Percentiles rank a stretch among this genome's conserved stretches.
Evolutionary conservation across 805 yeast species (phyloP).

Genomic region (Candida pseudofarinosa): DNA sequence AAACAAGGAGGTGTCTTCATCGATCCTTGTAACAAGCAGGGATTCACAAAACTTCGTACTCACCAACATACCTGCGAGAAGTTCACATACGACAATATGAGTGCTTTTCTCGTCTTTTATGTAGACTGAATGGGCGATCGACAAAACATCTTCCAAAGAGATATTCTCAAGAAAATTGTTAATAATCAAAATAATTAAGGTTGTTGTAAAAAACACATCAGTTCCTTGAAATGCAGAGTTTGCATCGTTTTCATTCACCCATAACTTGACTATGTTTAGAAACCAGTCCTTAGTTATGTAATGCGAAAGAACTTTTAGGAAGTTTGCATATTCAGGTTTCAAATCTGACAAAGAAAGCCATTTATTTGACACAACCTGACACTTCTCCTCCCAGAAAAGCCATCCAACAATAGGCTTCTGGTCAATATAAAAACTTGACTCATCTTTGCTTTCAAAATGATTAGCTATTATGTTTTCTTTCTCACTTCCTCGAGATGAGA

Average conservation of each 20-base stretch:
- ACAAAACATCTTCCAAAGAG: conserved; percentile 49
- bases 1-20: conserved; percentile 42
- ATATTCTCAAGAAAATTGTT: conserved; percentile 41
- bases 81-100: conserved; percentile 72
- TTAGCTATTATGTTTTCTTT: conserved; percentile 34
- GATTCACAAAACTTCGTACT: conserved; percentile 38
- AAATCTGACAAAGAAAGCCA: conserved; percentile 26
- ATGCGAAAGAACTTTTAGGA: conserved; percentile 42
- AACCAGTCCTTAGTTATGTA: conserved; percentile 57
- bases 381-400: conserved; percentile 65
- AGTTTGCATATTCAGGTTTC: conserved; percentile 36
- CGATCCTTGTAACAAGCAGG: conserved; percentile 32
- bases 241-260: conserved; percentile 66
- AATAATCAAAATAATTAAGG: conserved; percentile 47
- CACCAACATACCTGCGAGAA: conserved; percentile 59
- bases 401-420: conserved; percentile 58
- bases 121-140: conserved; percentile 47
- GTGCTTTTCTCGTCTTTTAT: conserved; percentile 66
- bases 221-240: conserved; percentile 63
- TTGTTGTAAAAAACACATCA: conserved; percentile 54
- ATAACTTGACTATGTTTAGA: conserved; percentile 41
- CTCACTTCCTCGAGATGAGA: conserved; percentile 44
- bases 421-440: conserved; percentile 56
- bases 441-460: conserved; percentile 6
- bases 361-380: conserved; percentile 43